Evolutionary conservation across 306 rosid species (phyloP), one percentile per base, ranked within the genome.

Genomic region (Vigna radiata): DNA sequence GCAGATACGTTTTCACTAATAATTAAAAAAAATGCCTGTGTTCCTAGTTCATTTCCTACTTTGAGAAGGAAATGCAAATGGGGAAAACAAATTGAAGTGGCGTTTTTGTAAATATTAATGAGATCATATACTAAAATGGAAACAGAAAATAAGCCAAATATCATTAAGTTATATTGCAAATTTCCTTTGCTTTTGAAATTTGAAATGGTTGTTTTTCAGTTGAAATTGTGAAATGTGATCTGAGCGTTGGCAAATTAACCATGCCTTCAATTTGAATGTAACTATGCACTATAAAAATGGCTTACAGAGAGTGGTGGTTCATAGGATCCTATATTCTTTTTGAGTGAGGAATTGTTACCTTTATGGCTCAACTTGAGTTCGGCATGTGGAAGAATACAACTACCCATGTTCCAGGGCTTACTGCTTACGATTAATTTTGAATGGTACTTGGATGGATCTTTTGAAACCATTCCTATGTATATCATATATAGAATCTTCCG

Each of bases 361-460:
- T 17, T 64, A 41, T 72, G 31, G 21, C 21, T 56, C 48, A 54
- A 10, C 65, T 15, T 46, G 19, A 54, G 36, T 50, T 44, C 23
- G 47, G 15, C 48, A 4, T 33, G 47, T 48, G 52, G 56, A 59
- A 16, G 33, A 16, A 43, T 63, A 73, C 36, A n/a, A 16, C 33
- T 73, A 54, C 25, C 61, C 6, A 27, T 54, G 55, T 55, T 60
- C 46, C 44, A 10, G 72, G 41, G 72, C 65, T 66, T 36, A 19
- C 58, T 41, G 66, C 66, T 66, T 58, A 16, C 67, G 54, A 10
- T 65, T 66, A 29, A 48, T 63, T 37, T 71, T n/a, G 29, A 33
- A 12, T 39, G 21, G 67, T 58, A 48, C 72, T 56, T 65, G 50
- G 54, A 2, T 18, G 54, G 55, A 50, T 50, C 55, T 48, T 71